A percentile compares a stretch with the other conserved stretches of the same genome.
Evolutionary conservation across 345 rosid species (phyloP).

Genomic region (Syzygium aromaticum): DNA sequence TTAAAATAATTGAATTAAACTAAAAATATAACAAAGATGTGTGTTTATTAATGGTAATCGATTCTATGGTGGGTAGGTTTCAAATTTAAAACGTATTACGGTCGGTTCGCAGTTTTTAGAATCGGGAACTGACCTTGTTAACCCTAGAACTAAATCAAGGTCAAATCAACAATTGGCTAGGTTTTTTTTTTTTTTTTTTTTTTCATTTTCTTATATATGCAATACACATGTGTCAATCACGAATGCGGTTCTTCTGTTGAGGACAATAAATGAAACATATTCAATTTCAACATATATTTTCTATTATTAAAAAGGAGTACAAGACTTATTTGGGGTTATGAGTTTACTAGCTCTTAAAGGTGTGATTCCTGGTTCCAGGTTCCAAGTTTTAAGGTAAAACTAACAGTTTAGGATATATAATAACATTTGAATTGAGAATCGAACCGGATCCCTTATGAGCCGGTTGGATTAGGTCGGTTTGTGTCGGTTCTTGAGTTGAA

Average conservation of each 20-base stretch:
- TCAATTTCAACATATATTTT: not conserved
- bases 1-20: not conserved
- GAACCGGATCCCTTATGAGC: not conserved
- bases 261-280: not conserved
- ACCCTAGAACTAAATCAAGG: not conserved
- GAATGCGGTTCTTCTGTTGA: fast-evolving
- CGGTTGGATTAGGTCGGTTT: not conserved
- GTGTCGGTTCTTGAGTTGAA: fast-evolving
- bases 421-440: not conserved
- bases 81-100: not conserved
- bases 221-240: not conserved
- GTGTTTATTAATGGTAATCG: not conserved
- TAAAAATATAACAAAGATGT: not conserved
- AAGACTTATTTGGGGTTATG: not conserved
- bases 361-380: not conserved
- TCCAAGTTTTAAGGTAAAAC: not conserved
- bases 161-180: fast-evolving
- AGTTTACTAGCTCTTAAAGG: not conserved
- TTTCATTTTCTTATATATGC: not conserved
- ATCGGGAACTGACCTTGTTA: fast-evolving
- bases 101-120: fast-evolving
- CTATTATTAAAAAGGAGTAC: not conserved
- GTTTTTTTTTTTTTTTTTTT: not conserved
- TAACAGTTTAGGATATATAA: fast-evolving
- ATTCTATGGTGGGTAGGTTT: not conserved